These are phyloP conservation scores for Albatrellus sp. DNA, from an alignment of 1,284 basidiomycete genomes.

Conservation along the genomic window DNA sequence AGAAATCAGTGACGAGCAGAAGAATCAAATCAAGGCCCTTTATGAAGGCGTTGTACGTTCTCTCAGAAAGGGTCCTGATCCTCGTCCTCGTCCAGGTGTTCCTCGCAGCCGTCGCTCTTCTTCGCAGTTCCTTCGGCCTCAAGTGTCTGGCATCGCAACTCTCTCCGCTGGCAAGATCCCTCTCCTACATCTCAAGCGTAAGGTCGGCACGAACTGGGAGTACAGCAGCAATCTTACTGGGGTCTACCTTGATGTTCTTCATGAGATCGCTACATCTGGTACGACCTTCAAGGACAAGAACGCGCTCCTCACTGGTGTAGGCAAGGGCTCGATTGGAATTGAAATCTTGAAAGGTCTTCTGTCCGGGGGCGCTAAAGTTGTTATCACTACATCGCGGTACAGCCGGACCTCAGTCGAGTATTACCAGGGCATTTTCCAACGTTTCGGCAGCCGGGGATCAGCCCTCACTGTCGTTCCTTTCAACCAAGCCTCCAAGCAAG, in stretches of 20 bases:
- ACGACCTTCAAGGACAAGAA: constrained; percentile 99
- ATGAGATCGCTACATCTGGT: constrained; percentile 96
- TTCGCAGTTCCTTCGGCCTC: constrained; percentile 89
- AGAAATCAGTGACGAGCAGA: constrained; percentile 93
- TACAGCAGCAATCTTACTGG: constrained; percentile 95
- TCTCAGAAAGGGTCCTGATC: constrained; percentile 54
- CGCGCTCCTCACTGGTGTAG: constrained; percentile 93
- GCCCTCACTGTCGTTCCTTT: constrained; percentile 96
- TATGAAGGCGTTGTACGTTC: constrained; percentile 93
- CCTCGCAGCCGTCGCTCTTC: constrained; percentile 75
- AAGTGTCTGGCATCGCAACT: constrained; percentile 63
- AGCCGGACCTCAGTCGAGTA: constrained; percentile 92
- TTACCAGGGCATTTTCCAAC: constrained; percentile 97
- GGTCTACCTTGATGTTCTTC: constrained; percentile 90
- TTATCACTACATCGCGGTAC: constrained; percentile 95
- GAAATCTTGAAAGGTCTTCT: constrained; percentile 96
- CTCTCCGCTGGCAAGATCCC: constrained; percentile 88
- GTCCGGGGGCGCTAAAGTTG: constrained; percentile 90
- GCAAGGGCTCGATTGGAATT: constrained; percentile 94
- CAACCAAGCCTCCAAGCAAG: constrained; percentile 97
- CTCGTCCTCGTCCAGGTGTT: constrained; percentile 35
- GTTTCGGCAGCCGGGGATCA: constrained; percentile 88
- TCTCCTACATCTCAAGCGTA: constrained; percentile 91
- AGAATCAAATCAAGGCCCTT: constrained; percentile 92
- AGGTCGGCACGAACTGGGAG: constrained; percentile 93